Evolutionary conservation across 495 filamentous ascomycete genomes (phyloP).

Genomic region (Penicillium riverlandense): DNA sequence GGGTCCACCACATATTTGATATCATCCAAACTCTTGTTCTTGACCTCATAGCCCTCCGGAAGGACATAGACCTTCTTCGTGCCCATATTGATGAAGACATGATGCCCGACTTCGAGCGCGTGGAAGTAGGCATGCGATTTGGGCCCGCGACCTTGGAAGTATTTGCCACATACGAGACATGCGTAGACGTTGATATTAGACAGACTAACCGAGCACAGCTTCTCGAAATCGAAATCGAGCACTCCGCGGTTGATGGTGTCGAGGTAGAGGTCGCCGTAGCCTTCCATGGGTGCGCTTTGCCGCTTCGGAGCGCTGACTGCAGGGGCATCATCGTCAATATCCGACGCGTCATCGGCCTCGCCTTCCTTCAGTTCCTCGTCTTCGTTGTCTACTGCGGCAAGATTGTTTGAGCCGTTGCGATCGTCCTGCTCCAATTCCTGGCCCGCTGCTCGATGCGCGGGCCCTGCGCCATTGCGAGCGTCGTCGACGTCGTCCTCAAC

Average conservation of each 20-base stretch:
- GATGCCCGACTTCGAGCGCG: conserved; percentile 87
- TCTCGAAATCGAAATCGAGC: conserved; percentile 96
- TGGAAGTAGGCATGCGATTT: conserved; percentile 98
- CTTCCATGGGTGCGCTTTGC: conserved; percentile 73
- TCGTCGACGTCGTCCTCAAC: conserved; percentile 46
- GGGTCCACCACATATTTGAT: conserved; percentile 98
- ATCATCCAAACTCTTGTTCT: conserved; percentile 91
- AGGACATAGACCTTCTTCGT: conserved; percentile 93
- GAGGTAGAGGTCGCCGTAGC: conserved; percentile 93
- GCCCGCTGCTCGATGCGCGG: conserved; percentile 28
- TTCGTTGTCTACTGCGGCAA: conserved; percentile 32
- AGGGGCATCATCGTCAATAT: conserved; percentile 32
- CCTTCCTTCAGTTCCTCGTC: conserved; percentile 35
- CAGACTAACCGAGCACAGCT: conserved; percentile 89
- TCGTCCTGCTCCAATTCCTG: conserved; percentile 26
- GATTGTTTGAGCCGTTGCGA: conserved; percentile 29
- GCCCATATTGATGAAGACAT: conserved; percentile 96
- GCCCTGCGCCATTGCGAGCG: conserved; percentile 31
- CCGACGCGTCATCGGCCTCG: conserved; percentile 19
- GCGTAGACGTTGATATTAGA: conserved; percentile 99
- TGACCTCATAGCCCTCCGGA: conserved; percentile 95
- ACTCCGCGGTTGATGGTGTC: conserved; percentile 88
- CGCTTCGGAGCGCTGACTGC: conserved; percentile 43
- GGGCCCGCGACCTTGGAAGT: conserved; percentile 89
- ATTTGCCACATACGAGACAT: conserved; percentile 94